Evolutionary conservation across 768 basidiomycete genomes (phyloP).

Genomic region (Suillus subluteus): DNA sequence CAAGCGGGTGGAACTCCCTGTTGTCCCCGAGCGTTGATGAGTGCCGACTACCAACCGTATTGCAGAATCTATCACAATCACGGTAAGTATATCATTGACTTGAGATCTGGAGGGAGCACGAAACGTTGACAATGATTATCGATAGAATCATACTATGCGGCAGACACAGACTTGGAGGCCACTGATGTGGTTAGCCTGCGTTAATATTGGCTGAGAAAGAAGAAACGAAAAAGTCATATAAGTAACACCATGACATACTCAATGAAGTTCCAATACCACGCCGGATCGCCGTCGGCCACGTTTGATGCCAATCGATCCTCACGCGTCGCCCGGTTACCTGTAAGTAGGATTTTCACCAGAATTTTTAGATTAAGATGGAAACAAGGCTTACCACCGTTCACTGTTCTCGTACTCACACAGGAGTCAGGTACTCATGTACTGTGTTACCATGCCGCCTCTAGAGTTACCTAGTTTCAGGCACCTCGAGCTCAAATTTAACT

Average conservation of each 20-base stretch:
- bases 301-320: background rate
- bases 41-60: background rate
- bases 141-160: background rate
- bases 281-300: background rate
- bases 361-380: background rate
- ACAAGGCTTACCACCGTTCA: background rate
- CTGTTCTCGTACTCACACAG: background rate
- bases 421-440: background rate
- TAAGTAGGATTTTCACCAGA: background rate
- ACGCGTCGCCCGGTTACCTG: background rate
- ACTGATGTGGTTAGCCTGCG: background rate
- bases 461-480: slow-evolving; percentile 1
- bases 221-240: background rate
- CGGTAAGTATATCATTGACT: background rate
- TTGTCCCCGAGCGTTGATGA: background rate
- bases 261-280: background rate
- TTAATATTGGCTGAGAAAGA: background rate
- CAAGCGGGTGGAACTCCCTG: background rate
- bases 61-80: background rate
- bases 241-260: background rate
- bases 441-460: background rate
- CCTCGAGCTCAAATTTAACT: slow-evolving; percentile 2
- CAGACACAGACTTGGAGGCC: background rate
- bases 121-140: background rate
- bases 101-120: background rate